These are phyloP conservation scores for Mollisiaceae sp. DNA, from an alignment of 2,329 filamentous ascomycete species.

Conservation along the genomic window DNA sequence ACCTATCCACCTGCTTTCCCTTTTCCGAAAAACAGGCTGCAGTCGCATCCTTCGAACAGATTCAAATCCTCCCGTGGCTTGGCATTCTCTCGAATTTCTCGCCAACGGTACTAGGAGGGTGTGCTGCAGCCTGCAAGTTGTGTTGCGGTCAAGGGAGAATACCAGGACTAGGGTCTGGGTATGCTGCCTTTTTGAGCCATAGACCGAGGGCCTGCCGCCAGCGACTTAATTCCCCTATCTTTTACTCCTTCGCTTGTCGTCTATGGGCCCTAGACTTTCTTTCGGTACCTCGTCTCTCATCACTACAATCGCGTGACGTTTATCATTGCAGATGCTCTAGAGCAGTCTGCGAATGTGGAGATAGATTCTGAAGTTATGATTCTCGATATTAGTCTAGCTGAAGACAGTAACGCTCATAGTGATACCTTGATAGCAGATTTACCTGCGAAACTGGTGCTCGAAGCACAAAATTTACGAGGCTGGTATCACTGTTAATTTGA, in stretches of 20 bases:
- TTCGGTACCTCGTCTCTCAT: not conserved
- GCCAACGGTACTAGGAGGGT: not conserved
- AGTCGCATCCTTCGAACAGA: too few species aligned
- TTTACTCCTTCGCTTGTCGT: not conserved
- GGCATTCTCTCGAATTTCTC: not conserved
- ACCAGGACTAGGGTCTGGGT: too few species aligned
- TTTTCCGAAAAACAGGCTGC: not conserved
- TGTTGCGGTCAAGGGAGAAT: not conserved
- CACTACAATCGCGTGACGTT: not conserved
- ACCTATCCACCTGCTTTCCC: not conserved
- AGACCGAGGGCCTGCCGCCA: not conserved
- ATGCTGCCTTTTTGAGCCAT: not conserved
- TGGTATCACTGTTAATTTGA: not conserved
- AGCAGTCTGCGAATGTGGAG: not conserved
- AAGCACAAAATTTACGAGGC: not conserved
- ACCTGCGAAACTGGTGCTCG: not conserved
- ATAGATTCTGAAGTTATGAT: not conserved
- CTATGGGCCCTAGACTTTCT: not conserved
- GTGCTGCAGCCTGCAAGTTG: not conserved
- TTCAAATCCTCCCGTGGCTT: too few species aligned
- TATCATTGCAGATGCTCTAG: not conserved
- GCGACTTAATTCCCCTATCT: not conserved
- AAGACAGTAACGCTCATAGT: not conserved
- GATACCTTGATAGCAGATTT: not conserved
- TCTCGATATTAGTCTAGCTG: not conserved